These are phyloP conservation scores for Leccinellum rugosiceps DNA, from an alignment of 768 basidiomycete genomes.

Conservation along the genomic window DNA sequence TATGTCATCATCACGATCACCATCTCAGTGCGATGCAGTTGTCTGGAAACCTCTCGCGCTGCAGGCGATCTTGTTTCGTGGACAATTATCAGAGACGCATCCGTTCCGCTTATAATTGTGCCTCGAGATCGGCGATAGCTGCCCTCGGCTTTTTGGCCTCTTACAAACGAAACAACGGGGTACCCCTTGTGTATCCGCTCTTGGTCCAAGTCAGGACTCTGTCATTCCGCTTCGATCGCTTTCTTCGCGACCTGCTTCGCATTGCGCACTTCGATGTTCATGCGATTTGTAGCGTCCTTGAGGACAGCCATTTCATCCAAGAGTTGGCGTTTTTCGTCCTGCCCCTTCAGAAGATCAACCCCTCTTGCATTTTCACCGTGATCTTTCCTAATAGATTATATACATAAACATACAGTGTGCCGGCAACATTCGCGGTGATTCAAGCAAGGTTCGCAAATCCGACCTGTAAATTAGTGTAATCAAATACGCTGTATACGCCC, in stretches of 20 bases:
- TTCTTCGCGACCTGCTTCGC: conserved; percentile 57
- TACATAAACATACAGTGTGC: too few species aligned
- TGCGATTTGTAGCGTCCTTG: conserved; percentile 64
- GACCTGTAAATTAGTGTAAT: too few species aligned
- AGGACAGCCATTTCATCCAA: conserved; percentile 70
- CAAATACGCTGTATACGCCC: too few species aligned
- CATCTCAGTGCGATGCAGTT: conserved; percentile 69
- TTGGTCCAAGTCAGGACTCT: too few species aligned
- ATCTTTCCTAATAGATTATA: too few species aligned
- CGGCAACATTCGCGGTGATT: too few species aligned
- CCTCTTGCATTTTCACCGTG: too few species aligned
- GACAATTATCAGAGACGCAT: conserved; percentile 58
- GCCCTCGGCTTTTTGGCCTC: conserved; percentile 68
- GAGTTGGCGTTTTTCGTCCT: conserved; percentile 58
- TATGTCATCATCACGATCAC: too few species aligned
- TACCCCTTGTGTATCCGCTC: conserved; percentile 54
- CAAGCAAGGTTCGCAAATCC: too few species aligned
- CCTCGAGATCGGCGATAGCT: conserved; percentile 67
- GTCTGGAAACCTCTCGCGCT: conserved; percentile 56
- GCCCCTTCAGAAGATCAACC: too few species aligned
- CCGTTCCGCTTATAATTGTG: conserved; percentile 68
- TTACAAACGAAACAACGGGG: conserved; percentile 32
- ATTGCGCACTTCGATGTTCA: conserved; percentile 57
- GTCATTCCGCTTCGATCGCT: conserved; percentile 50
- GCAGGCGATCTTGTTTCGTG: conserved; percentile 58